Percentiles rank a stretch among this genome's conserved stretches.
These are phyloP conservation scores for Boletellus deceptivus DNA, from an alignment of 1,284 basidiomycete genomes.

Conservation along the genomic window DNA sequence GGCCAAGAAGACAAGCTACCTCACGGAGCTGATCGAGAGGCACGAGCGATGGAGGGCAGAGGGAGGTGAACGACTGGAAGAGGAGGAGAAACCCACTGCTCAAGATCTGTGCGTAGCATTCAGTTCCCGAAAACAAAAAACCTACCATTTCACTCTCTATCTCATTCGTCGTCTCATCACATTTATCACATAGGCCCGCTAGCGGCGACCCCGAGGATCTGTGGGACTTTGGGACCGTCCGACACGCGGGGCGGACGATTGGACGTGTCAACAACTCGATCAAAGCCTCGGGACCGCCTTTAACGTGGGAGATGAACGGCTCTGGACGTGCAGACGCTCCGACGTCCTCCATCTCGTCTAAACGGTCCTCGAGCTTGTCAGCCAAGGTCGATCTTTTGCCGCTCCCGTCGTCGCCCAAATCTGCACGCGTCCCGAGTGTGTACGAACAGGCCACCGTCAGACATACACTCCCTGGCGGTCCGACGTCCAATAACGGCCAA, in stretches of 20 bases:
- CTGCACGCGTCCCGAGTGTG: slow-evolving; percentile 39
- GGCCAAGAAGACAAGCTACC: slow-evolving; percentile 91
- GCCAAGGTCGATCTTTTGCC: slow-evolving; percentile 63
- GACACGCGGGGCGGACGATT: slow-evolving; percentile 64
- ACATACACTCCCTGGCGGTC: slow-evolving; percentile 41
- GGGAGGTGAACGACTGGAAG: slow-evolving; percentile 75
- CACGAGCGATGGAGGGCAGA: slow-evolving; percentile 93
- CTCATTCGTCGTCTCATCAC: neutral
- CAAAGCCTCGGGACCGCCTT: slow-evolving; percentile 59
- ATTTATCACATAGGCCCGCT: slow-evolving; percentile 39
- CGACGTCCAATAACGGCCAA: slow-evolving; percentile 12
- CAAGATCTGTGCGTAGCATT: slow-evolving; percentile 51
- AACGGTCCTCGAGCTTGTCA: slow-evolving; percentile 33
- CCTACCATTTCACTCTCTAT: slow-evolving; percentile 17
- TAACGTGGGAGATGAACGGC: slow-evolving; percentile 77
- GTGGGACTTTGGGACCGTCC: slow-evolving; percentile 94
- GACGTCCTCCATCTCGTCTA: slow-evolving; percentile 34
- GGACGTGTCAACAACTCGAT: slow-evolving; percentile 59
- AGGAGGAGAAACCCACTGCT: slow-evolving; percentile 60
- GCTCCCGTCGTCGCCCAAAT: slow-evolving; percentile 24
- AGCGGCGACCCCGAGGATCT: slow-evolving; percentile 76
- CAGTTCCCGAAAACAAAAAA: slow-evolving; percentile 2
- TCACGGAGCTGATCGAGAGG: slow-evolving; percentile 94
- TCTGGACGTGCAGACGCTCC: slow-evolving; percentile 41
- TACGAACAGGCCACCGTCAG: slow-evolving; percentile 69